Evolutionary conservation across 1,139 yeast species (phyloP).

Genomic region (Meyerozyma smithsonii): DNA sequence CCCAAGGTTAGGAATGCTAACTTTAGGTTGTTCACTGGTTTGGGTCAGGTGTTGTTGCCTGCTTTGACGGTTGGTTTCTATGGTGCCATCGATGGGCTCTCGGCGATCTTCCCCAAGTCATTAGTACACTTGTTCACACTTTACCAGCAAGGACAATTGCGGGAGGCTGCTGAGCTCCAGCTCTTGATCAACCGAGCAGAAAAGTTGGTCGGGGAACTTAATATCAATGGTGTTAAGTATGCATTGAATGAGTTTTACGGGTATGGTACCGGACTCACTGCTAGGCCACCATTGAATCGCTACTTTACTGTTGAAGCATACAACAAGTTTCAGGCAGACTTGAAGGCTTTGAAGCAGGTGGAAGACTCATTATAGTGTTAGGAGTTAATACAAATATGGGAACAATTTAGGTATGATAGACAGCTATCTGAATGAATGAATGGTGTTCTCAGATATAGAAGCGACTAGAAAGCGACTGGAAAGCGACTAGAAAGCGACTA

Average conservation of each 20-base stretch:
- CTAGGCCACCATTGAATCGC: conserved; percentile 19
- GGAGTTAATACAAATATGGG: neutral
- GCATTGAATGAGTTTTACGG: conserved; percentile 18
- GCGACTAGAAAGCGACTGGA: too few species aligned
- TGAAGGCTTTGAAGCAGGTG: conserved; percentile 5
- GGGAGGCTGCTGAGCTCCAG: conserved; percentile 40
- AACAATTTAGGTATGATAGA: too few species aligned
- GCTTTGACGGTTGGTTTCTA: conserved; percentile 38
- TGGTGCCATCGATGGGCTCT: conserved; percentile 46
- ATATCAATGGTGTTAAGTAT: conserved; percentile 42
- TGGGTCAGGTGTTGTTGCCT: conserved; percentile 44
- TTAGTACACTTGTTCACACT: conserved; percentile 31
- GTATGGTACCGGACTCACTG: conserved; percentile 16
- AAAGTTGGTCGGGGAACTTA: conserved; percentile 34
- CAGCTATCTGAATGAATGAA: too few species aligned
- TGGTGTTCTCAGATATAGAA: too few species aligned
- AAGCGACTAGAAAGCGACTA: too few species aligned
- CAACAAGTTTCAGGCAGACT: conserved; percentile 3
- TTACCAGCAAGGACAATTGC: conserved; percentile 23
- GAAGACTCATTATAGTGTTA: conserved; percentile 4
- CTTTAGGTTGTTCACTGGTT: conserved; percentile 42
- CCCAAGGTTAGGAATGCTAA: conserved; percentile 26
- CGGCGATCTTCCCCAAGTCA: conserved; percentile 32
- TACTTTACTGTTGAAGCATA: conserved; percentile 5
- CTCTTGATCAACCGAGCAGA: conserved; percentile 36